phyloP scores from a whole-genome alignment of 805 yeast genomes.

The Cyberlindnera maclurae region DNA sequence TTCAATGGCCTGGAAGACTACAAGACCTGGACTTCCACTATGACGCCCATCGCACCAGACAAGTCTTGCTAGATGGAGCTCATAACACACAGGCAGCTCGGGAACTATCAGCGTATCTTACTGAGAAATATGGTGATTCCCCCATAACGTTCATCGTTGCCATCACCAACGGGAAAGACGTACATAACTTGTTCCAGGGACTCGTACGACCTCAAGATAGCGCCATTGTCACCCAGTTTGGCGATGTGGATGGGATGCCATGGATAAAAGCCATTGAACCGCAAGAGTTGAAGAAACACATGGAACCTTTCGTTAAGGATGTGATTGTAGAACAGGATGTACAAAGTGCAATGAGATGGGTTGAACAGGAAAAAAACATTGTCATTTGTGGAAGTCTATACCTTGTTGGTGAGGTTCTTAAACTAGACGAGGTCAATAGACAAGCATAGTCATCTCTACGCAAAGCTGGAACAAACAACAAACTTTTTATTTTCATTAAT shows the following conservation, averaged over 20 bases:
- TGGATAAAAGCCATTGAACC: constrained; percentile 61
- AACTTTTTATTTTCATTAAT: not conserved
- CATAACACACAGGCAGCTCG: constrained; percentile 82
- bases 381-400: constrained; percentile 70
- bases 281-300: constrained; percentile 17
- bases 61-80: constrained; percentile 77
- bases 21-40: constrained; percentile 39
- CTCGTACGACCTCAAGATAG: constrained; percentile 45
- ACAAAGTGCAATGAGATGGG: constrained; percentile 21
- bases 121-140: constrained; percentile 36
- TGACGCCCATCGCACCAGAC: constrained; percentile 16
- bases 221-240: constrained; percentile 58
- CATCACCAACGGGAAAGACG: constrained; percentile 65
- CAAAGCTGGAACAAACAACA: no score
- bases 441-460: not conserved
- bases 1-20: constrained; percentile 85
- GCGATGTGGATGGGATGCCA: constrained; percentile 83
- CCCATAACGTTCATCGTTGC: constrained; percentile 54
- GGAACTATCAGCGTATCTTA: constrained; percentile 37
- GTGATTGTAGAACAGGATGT: constrained; percentile 23
- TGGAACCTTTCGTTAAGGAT: constrained; percentile 23
- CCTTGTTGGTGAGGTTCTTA: constrained; percentile 50
- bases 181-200: constrained; percentile 42
- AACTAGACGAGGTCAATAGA: constrained; percentile 25
- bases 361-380: constrained; percentile 20